Base-by-base conservation (phyloP, 2,329 filamentous ascomycete species). In the Aaosphaeria pasadenensis region DNA sequence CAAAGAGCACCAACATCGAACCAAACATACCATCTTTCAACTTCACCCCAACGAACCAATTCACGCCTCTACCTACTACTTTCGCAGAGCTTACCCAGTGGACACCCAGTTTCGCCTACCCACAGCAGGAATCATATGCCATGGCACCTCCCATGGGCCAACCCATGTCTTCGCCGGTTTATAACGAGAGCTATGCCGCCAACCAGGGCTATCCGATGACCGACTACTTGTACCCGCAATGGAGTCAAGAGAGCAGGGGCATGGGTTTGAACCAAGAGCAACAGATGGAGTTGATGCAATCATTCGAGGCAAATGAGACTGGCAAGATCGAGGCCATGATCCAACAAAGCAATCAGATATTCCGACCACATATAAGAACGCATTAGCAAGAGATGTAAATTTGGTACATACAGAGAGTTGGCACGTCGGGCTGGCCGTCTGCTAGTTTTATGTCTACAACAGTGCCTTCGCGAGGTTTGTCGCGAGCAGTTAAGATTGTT, bases 251-350 rank as follows among this genome's bases (percentile, higher is more conserved):
- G 31, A 53, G 58, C 11, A 52, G 67, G 43, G 60, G 61, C 4
- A 60, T 60, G 28, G 77, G 77, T 50, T 74, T 95, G 31, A 91
- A 85, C 50, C 86, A 91, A 54, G 82, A 89, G 61, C 89, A 95
- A 69, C 89, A 94, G 70, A 73, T 86, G 53, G 88, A 95, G 73
- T 75, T 95, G 35, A 90, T 95, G 87, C 83, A 85, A 47, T 84
- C 85, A 43, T 78, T 95, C 32, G 88, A 94, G 67, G 87, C 64
- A 39, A 69, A 70, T 43, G 70, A 71, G 24, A 66, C 65, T 1
- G 61, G 64, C 45, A 69, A 70, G 50, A 67, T 73, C 13, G 67
- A 73, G 48, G 59, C 62, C 39, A 72, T 72, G 69, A 71, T 73
- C 29, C 59, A 71, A 47, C 67, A 71, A 33, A 71, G 67, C 48